Evolutionary conservation across 805 yeast species (phyloP).

Genomic region (Kluyveromyces dobzhanskii): DNA sequence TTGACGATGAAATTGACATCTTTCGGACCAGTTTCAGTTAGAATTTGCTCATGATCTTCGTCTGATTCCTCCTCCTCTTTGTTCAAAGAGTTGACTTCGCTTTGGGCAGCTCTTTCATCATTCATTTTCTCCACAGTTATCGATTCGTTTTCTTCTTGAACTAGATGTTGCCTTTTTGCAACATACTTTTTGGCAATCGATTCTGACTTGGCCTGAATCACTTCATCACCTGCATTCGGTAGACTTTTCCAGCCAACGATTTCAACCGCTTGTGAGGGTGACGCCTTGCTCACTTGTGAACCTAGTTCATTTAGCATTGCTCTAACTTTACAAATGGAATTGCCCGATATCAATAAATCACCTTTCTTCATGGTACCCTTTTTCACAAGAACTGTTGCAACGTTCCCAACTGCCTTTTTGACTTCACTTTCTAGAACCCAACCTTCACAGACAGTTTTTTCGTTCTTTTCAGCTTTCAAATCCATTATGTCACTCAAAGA

Average conservation of each 20-base stretch:
- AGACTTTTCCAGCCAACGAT: constrained; percentile 90
- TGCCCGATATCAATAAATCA: constrained; percentile 73
- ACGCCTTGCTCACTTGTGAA: constrained; percentile 51
- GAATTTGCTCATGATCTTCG: constrained; percentile 21
- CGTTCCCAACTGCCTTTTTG: constrained; percentile 73
- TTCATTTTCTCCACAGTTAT: constrained; percentile 65
- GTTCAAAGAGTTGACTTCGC: constrained; percentile 45
- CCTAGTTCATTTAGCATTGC: constrained; percentile 71
- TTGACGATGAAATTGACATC: constrained; percentile 61
- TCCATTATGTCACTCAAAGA: constrained; percentile 81
- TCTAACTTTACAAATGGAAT: constrained; percentile 76
- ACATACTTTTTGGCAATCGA: constrained; percentile 67
- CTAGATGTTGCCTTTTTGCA: constrained; percentile 54
- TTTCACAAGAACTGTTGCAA: constrained; percentile 76
- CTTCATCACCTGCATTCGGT: constrained; percentile 85
- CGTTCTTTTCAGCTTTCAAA: constrained; percentile 46
- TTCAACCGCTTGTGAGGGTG: constrained; percentile 86
- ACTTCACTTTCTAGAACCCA: constrained; percentile 83
- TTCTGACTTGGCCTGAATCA: constrained; percentile 70
- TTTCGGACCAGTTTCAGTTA: constrained; percentile 15
- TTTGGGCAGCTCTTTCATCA: constrained; percentile 48
- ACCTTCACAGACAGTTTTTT: constrained; percentile 56
- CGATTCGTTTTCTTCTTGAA: constrained; percentile 48
- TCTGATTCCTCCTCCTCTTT: constrained; percentile 28
- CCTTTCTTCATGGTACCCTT: constrained; percentile 73